A percentile compares a stretch with the other conserved stretches of the same genome.
Evolutionary conservation across 768 basidiomycete species (phyloP).

Genomic region (Boletus tylopilopsis): DNA sequence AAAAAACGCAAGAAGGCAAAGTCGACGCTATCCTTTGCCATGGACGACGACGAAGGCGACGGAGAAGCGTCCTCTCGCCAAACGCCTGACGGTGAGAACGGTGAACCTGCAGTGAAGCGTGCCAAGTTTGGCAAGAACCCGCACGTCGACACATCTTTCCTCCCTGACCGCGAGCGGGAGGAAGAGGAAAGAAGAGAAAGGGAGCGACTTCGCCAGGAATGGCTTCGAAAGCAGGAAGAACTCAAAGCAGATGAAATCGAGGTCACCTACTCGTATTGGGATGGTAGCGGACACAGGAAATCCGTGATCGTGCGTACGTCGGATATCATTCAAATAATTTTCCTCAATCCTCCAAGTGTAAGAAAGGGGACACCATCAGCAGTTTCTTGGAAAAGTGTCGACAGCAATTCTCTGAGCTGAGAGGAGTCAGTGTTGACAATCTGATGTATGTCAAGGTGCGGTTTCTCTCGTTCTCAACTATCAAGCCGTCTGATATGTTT

Average conservation of each 20-base stretch:
- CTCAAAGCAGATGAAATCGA: slow-evolving; percentile 78
- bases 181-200: slow-evolving; percentile 86
- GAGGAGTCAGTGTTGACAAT: slow-evolving; percentile 90
- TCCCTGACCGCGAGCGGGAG: slow-evolving; percentile 97
- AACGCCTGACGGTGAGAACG: slow-evolving; percentile 34
- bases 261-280: slow-evolving; percentile 96
- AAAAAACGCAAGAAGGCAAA: slow-evolving; percentile 96
- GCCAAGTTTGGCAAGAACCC: slow-evolving; percentile 92
- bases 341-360: slow-evolving; percentile 57
- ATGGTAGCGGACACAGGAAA: slow-evolving; percentile 95
- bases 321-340: not conserved
- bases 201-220: slow-evolving; percentile 85
- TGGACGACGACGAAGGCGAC: slow-evolving; percentile 72
- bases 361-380: slow-evolving; percentile 90
- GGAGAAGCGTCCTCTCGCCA: slow-evolving; percentile 38
- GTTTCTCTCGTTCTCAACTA: not conserved
- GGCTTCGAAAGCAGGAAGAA: slow-evolving; percentile 71
- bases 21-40: slow-evolving; percentile 85
- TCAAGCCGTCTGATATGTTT: slow-evolving; percentile 2
- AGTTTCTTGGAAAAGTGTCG: slow-evolving; percentile 91
- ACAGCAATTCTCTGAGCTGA: slow-evolving; percentile 87
- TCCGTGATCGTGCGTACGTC: slow-evolving; percentile 68
- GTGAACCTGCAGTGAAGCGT: slow-evolving; percentile 58
- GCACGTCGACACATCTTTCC: slow-evolving; percentile 93
- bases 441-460: slow-evolving; percentile 96